Evolutionary conservation across 768 basidiomycete species (phyloP), one percentile per base, ranked within the genome.

Genomic region (Rhizopogon roseolus): DNA sequence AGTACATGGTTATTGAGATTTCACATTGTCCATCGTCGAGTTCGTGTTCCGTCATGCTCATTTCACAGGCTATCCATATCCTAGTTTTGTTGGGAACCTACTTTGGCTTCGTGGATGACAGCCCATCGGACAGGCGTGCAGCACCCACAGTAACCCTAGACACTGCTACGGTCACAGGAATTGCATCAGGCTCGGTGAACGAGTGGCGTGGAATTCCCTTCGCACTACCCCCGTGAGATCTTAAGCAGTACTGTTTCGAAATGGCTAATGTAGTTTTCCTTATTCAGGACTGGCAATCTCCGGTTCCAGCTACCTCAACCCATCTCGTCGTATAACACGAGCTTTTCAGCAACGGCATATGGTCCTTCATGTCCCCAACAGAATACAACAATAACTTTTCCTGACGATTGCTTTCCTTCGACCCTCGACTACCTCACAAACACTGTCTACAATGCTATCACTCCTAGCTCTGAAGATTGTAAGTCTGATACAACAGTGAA

Each of bases 381-480:
- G 49, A n/a, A 40, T 2, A 0, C 22, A 4, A 4, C 29, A 17
- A 13, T 61, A n/a, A 51, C 64, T 6, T 34, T 57, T 0, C 61
- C 56, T 4, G 16, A 55, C 19, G 63, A 69, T n/a, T n/a, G n/a
- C n/a, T n/a, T n/a, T n/a, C n/a, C n/a, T n/a, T n/a, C n/a, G 52
- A 59, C 56, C 0, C 6, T 57, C 11, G 36, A 64, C 27, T 55
- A 55, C 56, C 37, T 65, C 14, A 56, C 66, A 16, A 72, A 70
- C 48, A 57, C 57, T 1, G 59, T 76, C 1, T 69, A 56, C 29
- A 60, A 64, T 0, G 41, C 61, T 9, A 44, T 73, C 11, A 68
- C 69, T 27, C 68, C 74, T 6, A 64, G 64, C 34, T 57, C 65
- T 13, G 79, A 80, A 58, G 81, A 80, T 56, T 81, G 81, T 81